Percentiles rank a stretch among this genome's conserved stretches.
phyloP scores from a whole-genome alignment of 1,284 basidiomycete genomes.

The Austroboletus novae-zelandiae region DNA sequence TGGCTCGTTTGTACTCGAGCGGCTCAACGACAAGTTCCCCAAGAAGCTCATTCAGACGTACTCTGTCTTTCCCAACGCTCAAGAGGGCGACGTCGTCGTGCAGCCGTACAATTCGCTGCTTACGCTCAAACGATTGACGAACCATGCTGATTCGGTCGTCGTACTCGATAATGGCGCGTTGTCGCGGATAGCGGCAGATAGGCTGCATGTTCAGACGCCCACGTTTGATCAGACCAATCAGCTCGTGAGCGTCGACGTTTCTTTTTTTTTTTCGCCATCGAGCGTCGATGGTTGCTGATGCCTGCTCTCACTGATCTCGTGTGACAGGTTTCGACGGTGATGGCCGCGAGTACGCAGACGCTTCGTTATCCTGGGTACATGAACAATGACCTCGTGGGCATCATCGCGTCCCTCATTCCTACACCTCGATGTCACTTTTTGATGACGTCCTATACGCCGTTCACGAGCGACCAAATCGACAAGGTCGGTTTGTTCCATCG shows the following conservation, averaged over 20 bases:
- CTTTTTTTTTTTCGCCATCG: background rate
- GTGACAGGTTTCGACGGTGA: slow-evolving; percentile 85
- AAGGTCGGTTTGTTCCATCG: slow-evolving; percentile 53
- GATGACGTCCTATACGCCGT: slow-evolving; percentile 99
- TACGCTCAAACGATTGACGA: slow-evolving; percentile 92
- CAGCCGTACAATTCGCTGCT: slow-evolving; percentile 98
- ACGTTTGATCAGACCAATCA: slow-evolving; percentile 96
- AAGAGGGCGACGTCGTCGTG: slow-evolving; percentile 92
- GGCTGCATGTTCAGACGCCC: slow-evolving; percentile 88
- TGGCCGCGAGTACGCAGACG: slow-evolving; percentile 97
- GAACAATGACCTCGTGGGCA: slow-evolving; percentile 99
- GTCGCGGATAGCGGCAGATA: slow-evolving; percentile 87
- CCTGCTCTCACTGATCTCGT: background rate
- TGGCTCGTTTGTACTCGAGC: slow-evolving; percentile 94
- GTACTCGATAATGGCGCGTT: slow-evolving; percentile 97
- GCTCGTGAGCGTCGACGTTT: slow-evolving; percentile 50
- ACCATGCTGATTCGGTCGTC: slow-evolving; percentile 96
- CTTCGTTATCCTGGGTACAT: slow-evolving; percentile 98
- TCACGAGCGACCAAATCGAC: slow-evolving; percentile 94
- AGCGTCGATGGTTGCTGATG: slow-evolving; percentile 2
- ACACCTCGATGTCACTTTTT: slow-evolving; percentile 99
- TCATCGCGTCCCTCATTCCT: slow-evolving; percentile 95
- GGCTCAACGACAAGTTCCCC: slow-evolving; percentile 96
- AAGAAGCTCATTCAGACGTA: slow-evolving; percentile 99
- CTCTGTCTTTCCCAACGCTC: slow-evolving; percentile 95